A percentile compares a stretch with the other conserved stretches of the same genome.
phyloP scores from a whole-genome alignment of 768 basidiomycete species.

The Lentinula guzmanii region DNA sequence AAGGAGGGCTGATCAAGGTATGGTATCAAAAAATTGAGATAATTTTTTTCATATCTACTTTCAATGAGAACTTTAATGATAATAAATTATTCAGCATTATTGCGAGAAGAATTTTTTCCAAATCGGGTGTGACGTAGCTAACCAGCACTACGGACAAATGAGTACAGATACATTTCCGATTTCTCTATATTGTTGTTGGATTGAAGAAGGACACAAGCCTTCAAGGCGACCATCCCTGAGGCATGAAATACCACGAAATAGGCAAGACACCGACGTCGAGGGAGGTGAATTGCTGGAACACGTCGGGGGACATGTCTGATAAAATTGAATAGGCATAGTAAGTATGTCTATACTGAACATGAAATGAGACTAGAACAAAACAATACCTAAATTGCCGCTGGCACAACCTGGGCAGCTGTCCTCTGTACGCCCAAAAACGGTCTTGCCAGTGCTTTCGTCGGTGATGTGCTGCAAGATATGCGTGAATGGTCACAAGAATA shows the following conservation, averaged over 20 bases:
- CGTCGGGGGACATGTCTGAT: constrained; percentile 4
- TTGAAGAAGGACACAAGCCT: not conserved
- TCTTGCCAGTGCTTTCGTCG: not conserved
- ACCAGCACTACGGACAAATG: no score
- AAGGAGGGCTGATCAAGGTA: no score
- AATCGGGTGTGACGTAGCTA: no score
- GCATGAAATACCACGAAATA: constrained; percentile 1
- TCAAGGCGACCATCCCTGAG: not conserved
- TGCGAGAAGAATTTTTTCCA: no score
- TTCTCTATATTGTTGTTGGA: not conserved
- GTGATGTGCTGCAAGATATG: not conserved
- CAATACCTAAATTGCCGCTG: constrained; percentile 5
- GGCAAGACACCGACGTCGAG: not conserved
- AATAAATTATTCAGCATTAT: no score
- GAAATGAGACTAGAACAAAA: not conserved
- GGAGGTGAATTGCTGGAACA: not conserved
- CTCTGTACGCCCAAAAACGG: not conserved
- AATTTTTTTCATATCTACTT: no score
- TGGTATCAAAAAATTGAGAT: no score
- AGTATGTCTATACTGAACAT: not conserved
- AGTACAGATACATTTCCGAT: no score
- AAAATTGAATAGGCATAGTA: not conserved
- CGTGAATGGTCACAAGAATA: not conserved
- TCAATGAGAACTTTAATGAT: no score
- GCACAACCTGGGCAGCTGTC: not conserved